Evolutionary conservation across 495 filamentous ascomycete species (phyloP).

Genomic region (Parathielavia appendiculata): DNA sequence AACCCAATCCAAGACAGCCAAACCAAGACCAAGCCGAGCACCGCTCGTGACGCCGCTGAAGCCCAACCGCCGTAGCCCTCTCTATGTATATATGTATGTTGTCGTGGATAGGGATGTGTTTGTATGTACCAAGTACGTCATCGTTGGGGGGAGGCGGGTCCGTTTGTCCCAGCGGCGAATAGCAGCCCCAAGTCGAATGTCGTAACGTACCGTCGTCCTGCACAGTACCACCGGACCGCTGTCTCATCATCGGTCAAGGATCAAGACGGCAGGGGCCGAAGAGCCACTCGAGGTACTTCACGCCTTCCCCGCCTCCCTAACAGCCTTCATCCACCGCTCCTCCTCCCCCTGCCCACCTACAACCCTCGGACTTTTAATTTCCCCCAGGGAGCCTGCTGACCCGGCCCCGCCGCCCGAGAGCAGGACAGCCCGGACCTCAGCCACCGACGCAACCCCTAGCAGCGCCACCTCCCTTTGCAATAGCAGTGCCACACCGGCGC

Average conservation of each 20-base stretch:
- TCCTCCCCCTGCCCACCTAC: conserved; percentile 32
- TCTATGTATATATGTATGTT: background rate
- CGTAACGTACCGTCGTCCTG: too few species aligned
- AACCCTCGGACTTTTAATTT: conserved; percentile 19
- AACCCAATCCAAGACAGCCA: background rate
- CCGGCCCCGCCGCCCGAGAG: background rate
- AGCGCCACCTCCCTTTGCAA: conserved; percentile 42
- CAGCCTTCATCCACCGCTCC: conserved; percentile 35
- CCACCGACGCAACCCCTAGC: conserved; percentile 31
- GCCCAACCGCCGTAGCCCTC: background rate
- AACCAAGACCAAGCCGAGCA: background rate
- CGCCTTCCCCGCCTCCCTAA: conserved; percentile 33
- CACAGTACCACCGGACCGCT: too few species aligned
- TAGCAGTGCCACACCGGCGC: conserved; percentile 70
- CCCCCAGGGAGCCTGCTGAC: background rate
- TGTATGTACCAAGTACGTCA: background rate
- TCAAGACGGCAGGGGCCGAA: too few species aligned
- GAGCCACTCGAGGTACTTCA: background rate
- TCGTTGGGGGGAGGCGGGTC: too few species aligned
- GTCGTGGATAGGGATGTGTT: background rate
- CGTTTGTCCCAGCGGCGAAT: too few species aligned
- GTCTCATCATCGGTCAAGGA: too few species aligned
- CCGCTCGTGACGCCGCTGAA: background rate
- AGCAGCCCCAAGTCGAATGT: too few species aligned
- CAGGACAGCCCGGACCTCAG: conserved; percentile 33